Percentiles rank a stretch among this genome's conserved stretches.
These are phyloP conservation scores for Daldinia eschscholtzii DNA, from an alignment of 2,329 filamentous ascomycete species.

Conservation along the genomic window DNA sequence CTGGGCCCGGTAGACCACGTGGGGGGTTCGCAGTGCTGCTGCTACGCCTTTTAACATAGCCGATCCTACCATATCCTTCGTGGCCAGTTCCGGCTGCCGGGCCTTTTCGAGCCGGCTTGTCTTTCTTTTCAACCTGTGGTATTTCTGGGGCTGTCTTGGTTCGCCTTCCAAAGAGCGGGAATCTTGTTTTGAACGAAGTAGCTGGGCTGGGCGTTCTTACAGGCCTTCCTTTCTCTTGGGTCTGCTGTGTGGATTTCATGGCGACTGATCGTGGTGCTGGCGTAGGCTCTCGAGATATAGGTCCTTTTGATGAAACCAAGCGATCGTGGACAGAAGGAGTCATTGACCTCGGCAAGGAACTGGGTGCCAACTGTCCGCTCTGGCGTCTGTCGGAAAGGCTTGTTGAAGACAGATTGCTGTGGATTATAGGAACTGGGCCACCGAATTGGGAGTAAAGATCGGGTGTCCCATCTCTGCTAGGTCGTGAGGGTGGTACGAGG, in stretches of 20 bases:
- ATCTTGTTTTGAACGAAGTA: slow-evolving; percentile 72
- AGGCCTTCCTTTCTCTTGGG: slow-evolving; percentile 49
- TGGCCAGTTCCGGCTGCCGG: slow-evolving; percentile 94
- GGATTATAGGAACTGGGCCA: slow-evolving; percentile 68
- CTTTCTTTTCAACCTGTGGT: slow-evolving; percentile 65
- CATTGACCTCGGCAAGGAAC: slow-evolving; percentile 53
- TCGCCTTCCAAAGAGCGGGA: slow-evolving; percentile 82
- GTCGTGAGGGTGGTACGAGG: slow-evolving; percentile 66
- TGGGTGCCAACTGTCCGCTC: slow-evolving; percentile 56
- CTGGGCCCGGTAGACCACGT: slow-evolving; percentile 59
- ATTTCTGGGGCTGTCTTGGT: slow-evolving; percentile 72
- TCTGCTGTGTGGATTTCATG: slow-evolving; percentile 40
- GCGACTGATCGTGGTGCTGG: slow-evolving; percentile 49
- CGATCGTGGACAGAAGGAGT: slow-evolving; percentile 53
- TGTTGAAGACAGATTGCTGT: slow-evolving; percentile 68
- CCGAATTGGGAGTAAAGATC: slow-evolving; percentile 70
- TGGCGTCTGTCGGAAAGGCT: slow-evolving; percentile 63
- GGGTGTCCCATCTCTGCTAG: slow-evolving; percentile 76
- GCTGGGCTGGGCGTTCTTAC: slow-evolving; percentile 67
- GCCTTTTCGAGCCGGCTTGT: slow-evolving; percentile 75
- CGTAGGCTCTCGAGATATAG: slow-evolving; percentile 54
- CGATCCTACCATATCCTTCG: slow-evolving; percentile 82
- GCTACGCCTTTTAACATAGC: slow-evolving; percentile 72
- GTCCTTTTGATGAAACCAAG: slow-evolving; percentile 47
- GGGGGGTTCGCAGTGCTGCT: slow-evolving; percentile 66